Conservation (phyloP, 2,329 filamentous ascomycete species). For the Fusarium tricinctum region DNA sequence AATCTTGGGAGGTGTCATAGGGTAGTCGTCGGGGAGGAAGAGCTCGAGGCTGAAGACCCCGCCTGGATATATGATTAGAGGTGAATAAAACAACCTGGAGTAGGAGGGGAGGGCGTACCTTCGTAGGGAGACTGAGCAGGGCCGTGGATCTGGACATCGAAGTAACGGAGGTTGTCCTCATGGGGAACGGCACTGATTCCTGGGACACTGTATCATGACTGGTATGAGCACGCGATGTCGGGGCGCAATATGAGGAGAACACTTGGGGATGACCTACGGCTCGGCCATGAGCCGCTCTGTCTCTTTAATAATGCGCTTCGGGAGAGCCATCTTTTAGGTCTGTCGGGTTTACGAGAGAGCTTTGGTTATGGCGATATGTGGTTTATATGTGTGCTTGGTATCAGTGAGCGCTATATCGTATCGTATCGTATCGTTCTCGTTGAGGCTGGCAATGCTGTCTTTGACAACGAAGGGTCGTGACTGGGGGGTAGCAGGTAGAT, state of each 20-base stretch:
- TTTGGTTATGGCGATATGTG: not conserved
- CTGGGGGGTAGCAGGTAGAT: not conserved
- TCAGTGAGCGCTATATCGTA: not conserved
- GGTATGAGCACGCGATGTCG: conserved; percentile 40
- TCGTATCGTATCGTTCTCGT: conserved; percentile 5
- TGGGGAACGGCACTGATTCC: conserved; percentile 97
- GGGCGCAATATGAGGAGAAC: conserved; percentile 13
- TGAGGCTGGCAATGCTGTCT: conserved; percentile 6
- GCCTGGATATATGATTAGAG: conserved; percentile 55
- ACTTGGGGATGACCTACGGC: conserved; percentile 73
- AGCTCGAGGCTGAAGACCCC: conserved; percentile 97
- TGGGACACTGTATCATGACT: conserved; percentile 75
- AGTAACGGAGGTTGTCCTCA: conserved; percentile 97
- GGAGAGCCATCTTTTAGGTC: conserved; percentile 74
- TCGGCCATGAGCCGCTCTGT: conserved; percentile 97
- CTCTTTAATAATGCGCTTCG: conserved; percentile 98
- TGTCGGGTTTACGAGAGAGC: not conserved
- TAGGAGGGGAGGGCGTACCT: conserved; percentile 66
- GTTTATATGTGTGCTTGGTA: conserved; percentile 2
- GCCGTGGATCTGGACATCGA: conserved; percentile 96
- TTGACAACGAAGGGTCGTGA: conserved; percentile 26
- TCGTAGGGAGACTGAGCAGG: conserved; percentile 95
- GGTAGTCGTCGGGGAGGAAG: conserved; percentile 98
- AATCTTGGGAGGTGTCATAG: conserved; percentile 98
- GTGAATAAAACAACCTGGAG: not conserved